Evolutionary conservation across 805 yeast genomes (phyloP).

Genomic region (Maudiozyma pseudohumilis): DNA sequence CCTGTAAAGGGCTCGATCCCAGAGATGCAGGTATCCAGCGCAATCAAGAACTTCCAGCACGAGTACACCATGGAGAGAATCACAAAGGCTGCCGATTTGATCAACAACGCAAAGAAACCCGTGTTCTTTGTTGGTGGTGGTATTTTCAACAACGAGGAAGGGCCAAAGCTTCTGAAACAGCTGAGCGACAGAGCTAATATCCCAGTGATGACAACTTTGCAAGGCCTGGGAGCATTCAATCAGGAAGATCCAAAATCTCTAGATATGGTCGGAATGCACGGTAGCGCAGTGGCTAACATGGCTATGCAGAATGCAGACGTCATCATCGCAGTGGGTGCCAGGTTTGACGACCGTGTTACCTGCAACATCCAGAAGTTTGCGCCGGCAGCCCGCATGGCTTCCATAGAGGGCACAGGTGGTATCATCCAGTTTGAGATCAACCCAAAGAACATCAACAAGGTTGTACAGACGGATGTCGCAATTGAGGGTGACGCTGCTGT

Average conservation of each 20-base stretch:
- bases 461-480: constrained; percentile 91
- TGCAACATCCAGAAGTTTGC: constrained; percentile 80
- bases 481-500: constrained; percentile 89
- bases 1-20: not conserved
- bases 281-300: constrained; percentile 85
- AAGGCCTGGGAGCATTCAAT: constrained; percentile 89
- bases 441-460: constrained; percentile 95
- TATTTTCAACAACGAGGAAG: constrained; percentile 65
- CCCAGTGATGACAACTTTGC: constrained; percentile 93
- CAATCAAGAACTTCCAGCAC: constrained; percentile 38
- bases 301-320: constrained; percentile 92
- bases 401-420: constrained; percentile 83
- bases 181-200: constrained; percentile 83
- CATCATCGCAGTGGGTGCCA: constrained; percentile 88
- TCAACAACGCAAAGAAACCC: constrained; percentile 80
- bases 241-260: constrained; percentile 82
- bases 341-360: constrained; percentile 97
- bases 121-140: constrained; percentile 89
- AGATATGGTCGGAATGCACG: constrained; percentile 98
- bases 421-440: constrained; percentile 90
- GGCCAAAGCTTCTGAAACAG: constrained; percentile 69
- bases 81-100: constrained; percentile 64
- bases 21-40: not conserved
- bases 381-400: constrained; percentile 85
- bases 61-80: constrained; percentile 40